A percentile compares a stretch with the other conserved stretches of the same genome.
Conservation (phyloP, 2,329 filamentous ascomycete species). For the Lecanicillium sp. region DNA sequence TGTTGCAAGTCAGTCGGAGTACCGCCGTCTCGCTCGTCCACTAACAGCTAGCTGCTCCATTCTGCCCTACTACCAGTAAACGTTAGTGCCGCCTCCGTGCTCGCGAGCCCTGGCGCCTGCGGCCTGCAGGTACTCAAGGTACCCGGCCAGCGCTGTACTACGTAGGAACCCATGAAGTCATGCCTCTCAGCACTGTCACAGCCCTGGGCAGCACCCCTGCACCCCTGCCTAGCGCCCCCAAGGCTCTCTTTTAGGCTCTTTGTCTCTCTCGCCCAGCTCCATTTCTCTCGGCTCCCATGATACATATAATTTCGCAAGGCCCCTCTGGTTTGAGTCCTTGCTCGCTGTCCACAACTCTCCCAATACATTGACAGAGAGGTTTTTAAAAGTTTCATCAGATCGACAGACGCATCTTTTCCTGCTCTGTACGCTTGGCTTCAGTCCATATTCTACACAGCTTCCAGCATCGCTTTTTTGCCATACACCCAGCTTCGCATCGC, state of each 20-base stretch:
- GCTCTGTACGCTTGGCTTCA: not conserved
- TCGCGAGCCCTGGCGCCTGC: no score
- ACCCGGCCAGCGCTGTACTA: no score
- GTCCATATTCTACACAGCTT: not conserved
- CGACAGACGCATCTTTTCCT: not conserved
- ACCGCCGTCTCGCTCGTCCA: no score
- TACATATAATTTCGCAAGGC: constrained; percentile 8
- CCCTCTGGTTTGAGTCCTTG: not conserved
- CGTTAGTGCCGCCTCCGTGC: no score
- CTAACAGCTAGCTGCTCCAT: no score
- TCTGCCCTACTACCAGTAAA: no score
- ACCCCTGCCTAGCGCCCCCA: not conserved
- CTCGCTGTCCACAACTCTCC: not conserved
- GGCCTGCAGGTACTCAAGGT: no score
- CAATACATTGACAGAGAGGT: not conserved
- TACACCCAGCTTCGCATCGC: not conserved
- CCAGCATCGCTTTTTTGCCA: not conserved
- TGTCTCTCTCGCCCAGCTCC: not conserved
- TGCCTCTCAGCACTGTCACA: no score
- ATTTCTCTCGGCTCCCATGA: not conserved
- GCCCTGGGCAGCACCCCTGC: no score
- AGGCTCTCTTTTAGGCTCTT: constrained; percentile 4
- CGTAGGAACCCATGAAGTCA: no score
- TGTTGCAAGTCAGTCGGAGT: no score
- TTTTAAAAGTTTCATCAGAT: not conserved